Conservation (phyloP, 2,329 filamentous ascomycete species). For the Diplocarpon rosae region DNA sequence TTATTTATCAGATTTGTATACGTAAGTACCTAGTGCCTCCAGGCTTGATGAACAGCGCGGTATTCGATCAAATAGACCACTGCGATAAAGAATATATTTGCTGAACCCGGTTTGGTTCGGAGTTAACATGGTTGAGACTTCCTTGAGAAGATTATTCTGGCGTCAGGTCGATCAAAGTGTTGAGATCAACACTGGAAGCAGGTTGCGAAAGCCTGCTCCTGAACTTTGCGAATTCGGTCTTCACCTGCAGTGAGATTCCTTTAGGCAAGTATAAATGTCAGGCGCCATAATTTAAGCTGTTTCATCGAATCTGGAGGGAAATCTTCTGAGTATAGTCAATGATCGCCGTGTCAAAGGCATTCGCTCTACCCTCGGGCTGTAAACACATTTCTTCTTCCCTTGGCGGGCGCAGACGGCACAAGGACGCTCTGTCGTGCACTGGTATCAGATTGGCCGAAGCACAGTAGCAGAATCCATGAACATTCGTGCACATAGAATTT, state of each 20-base stretch:
- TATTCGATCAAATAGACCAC: conserved; percentile 26
- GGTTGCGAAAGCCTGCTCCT: conserved; percentile 8
- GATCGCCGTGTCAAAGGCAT: conserved; percentile 30
- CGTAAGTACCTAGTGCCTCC: conserved; percentile 28
- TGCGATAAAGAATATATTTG: not conserved
- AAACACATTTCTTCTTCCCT: conserved; percentile 31
- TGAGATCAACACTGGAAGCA: conserved; percentile 14
- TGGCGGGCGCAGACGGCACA: conserved; percentile 30
- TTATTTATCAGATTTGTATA: not conserved
- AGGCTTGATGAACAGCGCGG: conserved; percentile 28
- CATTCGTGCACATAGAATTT: not conserved
- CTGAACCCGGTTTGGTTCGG: too few species aligned
- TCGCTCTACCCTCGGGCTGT: too few species aligned
- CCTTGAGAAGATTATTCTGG: too few species aligned
- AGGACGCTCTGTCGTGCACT: conserved; percentile 34
- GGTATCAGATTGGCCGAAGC: not conserved
- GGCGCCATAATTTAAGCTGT: too few species aligned
- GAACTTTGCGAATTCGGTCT: conserved; percentile 9
- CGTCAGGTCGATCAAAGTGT: conserved; percentile 1
- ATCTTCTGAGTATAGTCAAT: too few species aligned
- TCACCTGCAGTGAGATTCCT: conserved; percentile 24
- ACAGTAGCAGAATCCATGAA: not conserved
- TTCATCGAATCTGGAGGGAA: too few species aligned
- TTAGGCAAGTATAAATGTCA: not conserved
- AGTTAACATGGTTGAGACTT: too few species aligned